Percentiles rank a stretch among this genome's conserved stretches.
phyloP scores from a whole-genome alignment of 2,329 filamentous ascomycete genomes.

The Pseudodiploospora longispora region DNA sequence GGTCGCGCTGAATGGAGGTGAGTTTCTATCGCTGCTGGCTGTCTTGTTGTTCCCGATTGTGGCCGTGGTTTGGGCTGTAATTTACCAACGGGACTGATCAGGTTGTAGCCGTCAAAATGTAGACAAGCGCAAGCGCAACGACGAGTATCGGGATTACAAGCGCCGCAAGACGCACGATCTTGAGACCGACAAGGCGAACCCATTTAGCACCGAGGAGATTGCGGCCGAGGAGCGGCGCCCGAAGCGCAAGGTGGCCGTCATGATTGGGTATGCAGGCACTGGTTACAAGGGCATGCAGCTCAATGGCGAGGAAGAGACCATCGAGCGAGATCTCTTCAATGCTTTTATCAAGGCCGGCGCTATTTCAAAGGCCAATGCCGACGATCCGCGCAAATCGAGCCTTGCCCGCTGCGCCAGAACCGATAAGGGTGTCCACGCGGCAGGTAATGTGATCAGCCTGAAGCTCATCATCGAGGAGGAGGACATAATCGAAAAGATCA shows the following conservation, averaged over 20 bases:
- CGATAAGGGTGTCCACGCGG: slow-evolving; percentile 95
- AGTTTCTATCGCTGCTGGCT: slow-evolving; percentile 6
- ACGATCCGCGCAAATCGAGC: slow-evolving; percentile 93
- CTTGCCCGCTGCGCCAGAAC: slow-evolving; percentile 90
- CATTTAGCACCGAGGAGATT: slow-evolving; percentile 69
- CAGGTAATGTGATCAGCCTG: slow-evolving; percentile 87
- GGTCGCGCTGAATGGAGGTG: slow-evolving; percentile 19
- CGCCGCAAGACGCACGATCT: slow-evolving; percentile 32
- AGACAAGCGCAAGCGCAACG: slow-evolving; percentile 31
- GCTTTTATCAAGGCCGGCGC: slow-evolving; percentile 87
- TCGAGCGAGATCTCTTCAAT: slow-evolving; percentile 89
- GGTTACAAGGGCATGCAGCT: slow-evolving; percentile 98
- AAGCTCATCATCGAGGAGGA: slow-evolving; percentile 93
- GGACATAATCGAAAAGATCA: slow-evolving; percentile 85
- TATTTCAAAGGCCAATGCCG: slow-evolving; percentile 92
- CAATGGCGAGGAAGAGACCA: slow-evolving; percentile 73
- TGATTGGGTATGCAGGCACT: slow-evolving; percentile 92
- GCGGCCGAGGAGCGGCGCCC: slow-evolving; percentile 77
- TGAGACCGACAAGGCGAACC: slow-evolving; percentile 29
- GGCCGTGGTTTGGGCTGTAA: slow-evolving; percentile 1
- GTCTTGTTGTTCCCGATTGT: neutral
- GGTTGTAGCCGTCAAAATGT: slow-evolving; percentile 26
- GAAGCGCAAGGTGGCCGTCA: slow-evolving; percentile 92
- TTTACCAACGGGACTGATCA: slow-evolving; percentile 26
- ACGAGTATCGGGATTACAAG: slow-evolving; percentile 33